Conservation (phyloP, 805 yeast species). For the Candida ovalis region DNA sequence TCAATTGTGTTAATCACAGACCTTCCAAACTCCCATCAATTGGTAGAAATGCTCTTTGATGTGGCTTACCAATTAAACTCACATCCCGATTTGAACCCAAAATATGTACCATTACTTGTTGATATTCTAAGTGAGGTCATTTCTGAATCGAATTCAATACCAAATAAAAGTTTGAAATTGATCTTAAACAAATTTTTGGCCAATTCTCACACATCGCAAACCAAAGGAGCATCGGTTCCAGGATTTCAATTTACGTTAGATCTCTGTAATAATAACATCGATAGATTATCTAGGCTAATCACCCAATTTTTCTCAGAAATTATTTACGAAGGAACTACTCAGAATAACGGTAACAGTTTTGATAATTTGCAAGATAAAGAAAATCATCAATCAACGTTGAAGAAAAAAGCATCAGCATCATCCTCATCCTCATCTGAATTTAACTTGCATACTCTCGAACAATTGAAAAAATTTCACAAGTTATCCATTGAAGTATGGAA, state of each 20-base stretch:
- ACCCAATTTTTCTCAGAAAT: constrained; percentile 79
- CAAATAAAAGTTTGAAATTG: constrained; percentile 55
- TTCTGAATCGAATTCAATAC: constrained; percentile 63
- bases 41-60: constrained; percentile 55
- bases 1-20: constrained; percentile 73
- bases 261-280: constrained; percentile 67
- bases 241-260: constrained; percentile 63
- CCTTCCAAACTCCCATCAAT: constrained; percentile 53
- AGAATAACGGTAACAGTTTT: constrained; percentile 21
- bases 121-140: constrained; percentile 75
- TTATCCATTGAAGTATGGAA: constrained; percentile 70
- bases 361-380: neutral
- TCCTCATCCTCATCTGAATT: constrained; percentile 3
- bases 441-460: constrained; percentile 26
- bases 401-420: neutral
- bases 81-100: constrained; percentile 41
- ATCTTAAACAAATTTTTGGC: constrained; percentile 61
- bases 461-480: constrained; percentile 57
- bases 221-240: constrained; percentile 39
- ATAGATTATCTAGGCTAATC: constrained; percentile 68
- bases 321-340: constrained; percentile 46
- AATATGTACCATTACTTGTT: constrained; percentile 57
- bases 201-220: constrained; percentile 23
- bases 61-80: constrained; percentile 49
- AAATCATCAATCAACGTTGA: neutral